A percentile compares a stretch with the other conserved stretches of the same genome.
phyloP scores from a whole-genome alignment of 176 grass and related monocot species.

The Melocanna baccifera region DNA sequence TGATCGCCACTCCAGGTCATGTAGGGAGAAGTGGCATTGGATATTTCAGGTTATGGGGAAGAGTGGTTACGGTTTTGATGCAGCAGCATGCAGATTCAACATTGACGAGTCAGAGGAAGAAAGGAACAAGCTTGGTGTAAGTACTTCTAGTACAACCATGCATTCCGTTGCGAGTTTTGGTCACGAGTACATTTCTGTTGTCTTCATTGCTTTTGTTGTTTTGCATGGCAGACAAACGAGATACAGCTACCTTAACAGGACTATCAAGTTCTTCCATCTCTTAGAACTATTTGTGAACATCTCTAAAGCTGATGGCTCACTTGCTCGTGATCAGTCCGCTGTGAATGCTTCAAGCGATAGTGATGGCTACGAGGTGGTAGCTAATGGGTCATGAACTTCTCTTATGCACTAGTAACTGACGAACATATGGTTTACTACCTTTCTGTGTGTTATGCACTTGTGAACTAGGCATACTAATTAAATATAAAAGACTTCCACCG shows the following conservation, averaged over 20 bases:
- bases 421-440: no score
- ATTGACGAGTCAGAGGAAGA: neutral
- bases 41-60: neutral
- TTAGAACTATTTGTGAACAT: neutral
- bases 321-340: no score
- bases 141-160: neutral
- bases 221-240: neutral
- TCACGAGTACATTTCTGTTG: no score
- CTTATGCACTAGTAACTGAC: no score
- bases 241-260: neutral
- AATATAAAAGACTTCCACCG: no score
- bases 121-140: neutral
- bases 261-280: neutral
- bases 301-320: no score
- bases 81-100: neutral
- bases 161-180: no score
- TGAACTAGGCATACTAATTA: no score
- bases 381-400: no score
- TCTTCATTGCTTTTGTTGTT: neutral
- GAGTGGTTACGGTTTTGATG: neutral
- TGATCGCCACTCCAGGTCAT: neutral
- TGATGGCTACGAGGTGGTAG: no score
- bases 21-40: neutral
- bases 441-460: no score
- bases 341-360: no score